Conservation (phyloP, 192 early-diverging fungal species). For the Umbelopsis ramanniana region DNA sequence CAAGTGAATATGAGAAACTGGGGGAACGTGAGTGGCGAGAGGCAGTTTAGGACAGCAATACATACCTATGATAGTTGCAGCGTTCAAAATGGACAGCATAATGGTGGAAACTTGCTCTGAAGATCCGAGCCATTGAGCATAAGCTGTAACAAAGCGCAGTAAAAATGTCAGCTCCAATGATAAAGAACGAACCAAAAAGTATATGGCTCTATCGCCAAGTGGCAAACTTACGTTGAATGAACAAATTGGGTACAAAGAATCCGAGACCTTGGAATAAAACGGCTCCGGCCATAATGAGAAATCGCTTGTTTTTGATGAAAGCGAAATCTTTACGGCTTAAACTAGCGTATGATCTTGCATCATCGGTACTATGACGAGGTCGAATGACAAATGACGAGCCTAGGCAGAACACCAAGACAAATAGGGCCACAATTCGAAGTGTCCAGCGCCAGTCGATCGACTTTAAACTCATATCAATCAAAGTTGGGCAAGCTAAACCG, state of each 20-base stretch:
- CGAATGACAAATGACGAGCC: constrained; percentile 21
- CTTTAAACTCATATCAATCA: constrained; percentile 11
- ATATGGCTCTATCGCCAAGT: no score
- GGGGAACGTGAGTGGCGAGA: neutral
- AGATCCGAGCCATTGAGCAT: constrained; percentile 16
- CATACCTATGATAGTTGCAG: constrained; percentile 19
- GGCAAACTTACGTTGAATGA: constrained; percentile 22
- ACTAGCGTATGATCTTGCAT: neutral
- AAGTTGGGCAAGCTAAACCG: constrained; percentile 1
- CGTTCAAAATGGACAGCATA: constrained; percentile 22
- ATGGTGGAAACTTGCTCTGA: constrained; percentile 17
- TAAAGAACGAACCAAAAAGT: no score
- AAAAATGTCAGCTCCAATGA: neutral
- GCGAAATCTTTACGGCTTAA: constrained; percentile 13
- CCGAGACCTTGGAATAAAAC: constrained; percentile 22
- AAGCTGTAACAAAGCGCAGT: neutral
- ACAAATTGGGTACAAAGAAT: constrained; percentile 27
- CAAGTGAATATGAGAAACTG: neutral
- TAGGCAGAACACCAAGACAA: constrained; percentile 12
- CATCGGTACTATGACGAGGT: constrained; percentile 20
- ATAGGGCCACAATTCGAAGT: constrained; percentile 19
- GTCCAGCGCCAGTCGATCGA: constrained; percentile 24
- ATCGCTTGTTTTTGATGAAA: constrained; percentile 19
- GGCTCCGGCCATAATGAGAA: constrained; percentile 5
- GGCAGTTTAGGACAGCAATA: neutral